These are phyloP conservation scores for Metschnikowia drakensbergensis DNA, from an alignment of 805 yeast species.

Conservation along the genomic window DNA sequence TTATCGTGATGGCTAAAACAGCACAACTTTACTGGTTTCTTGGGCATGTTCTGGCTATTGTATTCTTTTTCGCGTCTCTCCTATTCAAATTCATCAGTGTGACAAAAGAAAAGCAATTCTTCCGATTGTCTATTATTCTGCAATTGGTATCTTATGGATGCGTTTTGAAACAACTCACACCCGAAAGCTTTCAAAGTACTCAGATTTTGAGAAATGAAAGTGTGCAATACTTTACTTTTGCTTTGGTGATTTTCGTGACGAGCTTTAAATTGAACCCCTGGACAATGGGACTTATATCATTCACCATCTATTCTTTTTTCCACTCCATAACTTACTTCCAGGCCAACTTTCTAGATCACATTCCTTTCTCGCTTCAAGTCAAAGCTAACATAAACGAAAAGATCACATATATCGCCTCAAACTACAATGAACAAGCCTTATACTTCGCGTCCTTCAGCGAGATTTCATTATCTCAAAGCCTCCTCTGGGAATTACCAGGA, in stretches of 20 bases:
- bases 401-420: conserved; percentile 29
- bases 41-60: conserved; percentile 52
- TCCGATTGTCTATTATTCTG: conserved; percentile 41
- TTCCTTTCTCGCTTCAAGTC: conserved; percentile 31
- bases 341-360: conserved; percentile 26
- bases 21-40: conserved; percentile 66
- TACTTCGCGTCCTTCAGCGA: conserved; percentile 38
- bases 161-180: conserved; percentile 54
- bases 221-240: conserved; percentile 36
- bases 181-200: conserved; percentile 5
- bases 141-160: conserved; percentile 59
- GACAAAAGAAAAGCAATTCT: conserved; percentile 24
- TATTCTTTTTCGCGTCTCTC: conserved; percentile 38
- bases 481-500: conserved; percentile 25
- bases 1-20: conserved; percentile 9
- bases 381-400: conserved; percentile 28
- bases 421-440: conserved; percentile 35
- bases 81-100: conserved; percentile 41
- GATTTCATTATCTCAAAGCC: conserved; percentile 25
- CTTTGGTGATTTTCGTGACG: conserved; percentile 26
- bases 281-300: conserved; percentile 38
- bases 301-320: conserved; percentile 34
- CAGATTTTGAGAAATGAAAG: conserved; percentile 38
- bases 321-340: conserved; percentile 39
- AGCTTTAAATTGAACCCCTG: conserved; percentile 33